Base-by-base conservation (phyloP, 176 grass and related monocot species). In the Puccinellia tenuiflora region DNA sequence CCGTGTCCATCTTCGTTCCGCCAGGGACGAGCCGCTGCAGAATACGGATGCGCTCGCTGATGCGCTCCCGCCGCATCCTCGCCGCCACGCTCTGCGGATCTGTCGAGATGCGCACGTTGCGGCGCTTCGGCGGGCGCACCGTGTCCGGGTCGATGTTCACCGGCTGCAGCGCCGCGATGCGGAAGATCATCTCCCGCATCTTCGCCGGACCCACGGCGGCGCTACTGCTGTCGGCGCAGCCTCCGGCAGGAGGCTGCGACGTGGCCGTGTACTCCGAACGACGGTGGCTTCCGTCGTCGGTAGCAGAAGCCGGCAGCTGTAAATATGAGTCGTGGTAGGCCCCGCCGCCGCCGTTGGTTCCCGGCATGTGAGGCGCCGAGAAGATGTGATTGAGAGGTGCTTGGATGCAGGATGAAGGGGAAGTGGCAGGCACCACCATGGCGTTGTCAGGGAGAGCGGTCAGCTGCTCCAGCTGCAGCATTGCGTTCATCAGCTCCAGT, bases 1-100 rank as follows among this genome's bases (percentile, higher is more conserved):
- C 96, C 0, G 96, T 98, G 84, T 98, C 96, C 96, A 98, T 98
- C 90, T 95, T 98, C 50, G 92, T 98, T 8, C 96, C 96, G 0
- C 96, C 96, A 6, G 96, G 96, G 22, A 98, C 96, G 47, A 98
- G 89, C 24, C 83, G 84, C 88, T 95, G 96, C 76, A 98, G 92
- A 72, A 95, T 90, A 22, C 96, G 89, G 75, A 98, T 98, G 83
- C 92, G 91, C 88, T 98, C 96, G 80, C 96, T 98, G 85, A 98
- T 98, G 87, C 89, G 91, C 89, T 95, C 96, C 56, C 96, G 83
- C 87, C 96, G 87, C 78, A 95, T 88, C 80, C 96, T 65, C 56
- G 96, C 96, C 18, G 96, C 96, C 37, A 98, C 96, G 87, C 92
- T 98, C 90, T 98, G 96, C 57, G 96, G 96, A 70, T 98, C 96